These are phyloP conservation scores for Amaranthus hypochondriacus DNA, from an alignment of 148 eudicot genomes.

Conservation along the genomic window DNA sequence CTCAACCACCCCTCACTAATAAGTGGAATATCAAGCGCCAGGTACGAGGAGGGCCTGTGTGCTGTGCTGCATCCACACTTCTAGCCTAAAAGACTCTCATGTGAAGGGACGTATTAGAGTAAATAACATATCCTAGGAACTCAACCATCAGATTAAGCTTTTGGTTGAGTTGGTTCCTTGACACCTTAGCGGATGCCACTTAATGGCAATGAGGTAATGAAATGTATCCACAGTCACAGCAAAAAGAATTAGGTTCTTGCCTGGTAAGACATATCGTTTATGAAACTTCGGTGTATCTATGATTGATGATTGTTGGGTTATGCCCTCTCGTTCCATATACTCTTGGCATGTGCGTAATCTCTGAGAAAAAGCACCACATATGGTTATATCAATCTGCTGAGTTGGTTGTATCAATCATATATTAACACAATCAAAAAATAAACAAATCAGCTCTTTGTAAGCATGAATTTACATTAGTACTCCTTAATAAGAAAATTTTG, in stretches of 20 bases:
- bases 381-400: not conserved
- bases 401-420: not conserved
- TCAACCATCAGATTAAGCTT: no score
- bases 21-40: no score
- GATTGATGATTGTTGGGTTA: conserved; percentile 74
- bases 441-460: not conserved
- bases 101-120: no score
- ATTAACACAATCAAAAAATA: not conserved
- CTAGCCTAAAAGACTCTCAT: no score
- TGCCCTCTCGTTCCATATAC: conserved; percentile 72
- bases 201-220: no score
- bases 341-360: conserved; percentile 72
- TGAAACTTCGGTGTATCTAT: conserved; percentile 73
- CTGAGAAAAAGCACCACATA: conserved; percentile 36
- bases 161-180: no score
- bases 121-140: no score
- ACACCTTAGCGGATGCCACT: no score
- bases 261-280: conserved; percentile 85
- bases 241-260: conserved; percentile 30
- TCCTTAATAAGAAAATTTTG: not conserved
- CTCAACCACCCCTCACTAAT: no score
- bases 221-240: not conserved
- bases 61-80: no score
- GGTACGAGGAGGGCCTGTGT: no score
- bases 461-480: not conserved